Conservation (phyloP, 495 filamentous ascomycete genomes). For the Penicillium bovifimosum region DNA sequence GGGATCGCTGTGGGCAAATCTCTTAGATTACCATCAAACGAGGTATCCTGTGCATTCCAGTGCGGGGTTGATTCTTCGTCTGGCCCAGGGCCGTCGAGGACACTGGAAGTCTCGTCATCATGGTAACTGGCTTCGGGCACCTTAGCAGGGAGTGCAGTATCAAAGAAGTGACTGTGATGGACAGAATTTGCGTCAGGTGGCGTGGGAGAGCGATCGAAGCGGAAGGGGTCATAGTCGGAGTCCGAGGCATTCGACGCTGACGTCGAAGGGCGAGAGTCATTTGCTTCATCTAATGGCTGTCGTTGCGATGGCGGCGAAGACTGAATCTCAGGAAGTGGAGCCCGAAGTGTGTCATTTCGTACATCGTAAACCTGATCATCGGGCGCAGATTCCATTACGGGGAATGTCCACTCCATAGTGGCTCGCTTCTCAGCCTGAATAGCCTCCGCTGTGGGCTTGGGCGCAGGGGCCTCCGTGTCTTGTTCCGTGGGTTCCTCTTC, state of each 20-base stretch:
- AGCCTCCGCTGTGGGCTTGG: constrained; percentile 17
- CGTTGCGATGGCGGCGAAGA: background rate
- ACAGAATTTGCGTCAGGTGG: constrained; percentile 13
- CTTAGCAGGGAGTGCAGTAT: constrained; percentile 24
- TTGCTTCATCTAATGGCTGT: constrained; percentile 19
- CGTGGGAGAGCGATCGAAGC: constrained; percentile 36
- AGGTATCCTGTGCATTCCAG: constrained; percentile 17
- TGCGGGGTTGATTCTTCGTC: constrained; percentile 28
- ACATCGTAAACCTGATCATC: constrained; percentile 17
- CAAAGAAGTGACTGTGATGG: constrained; percentile 16
- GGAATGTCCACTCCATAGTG: constrained; percentile 46
- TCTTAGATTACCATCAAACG: background rate
- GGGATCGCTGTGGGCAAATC: constrained; percentile 17
- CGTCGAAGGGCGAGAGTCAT: constrained; percentile 37
- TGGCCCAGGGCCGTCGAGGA: constrained; percentile 40
- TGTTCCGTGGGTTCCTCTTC: constrained; percentile 20
- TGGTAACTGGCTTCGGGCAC: constrained; percentile 13
- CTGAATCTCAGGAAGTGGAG: constrained; percentile 20
- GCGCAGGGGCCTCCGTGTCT: constrained; percentile 10
- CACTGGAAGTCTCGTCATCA: constrained; percentile 20
- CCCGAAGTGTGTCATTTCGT: constrained; percentile 35
- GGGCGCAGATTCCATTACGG: constrained; percentile 29
- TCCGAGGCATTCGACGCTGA: constrained; percentile 36
- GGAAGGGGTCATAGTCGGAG: constrained; percentile 44
- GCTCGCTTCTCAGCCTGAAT: constrained; percentile 31